Base-by-base conservation (phyloP, 2,329 filamentous ascomycete species). In the Fusarium sp. region DNA sequence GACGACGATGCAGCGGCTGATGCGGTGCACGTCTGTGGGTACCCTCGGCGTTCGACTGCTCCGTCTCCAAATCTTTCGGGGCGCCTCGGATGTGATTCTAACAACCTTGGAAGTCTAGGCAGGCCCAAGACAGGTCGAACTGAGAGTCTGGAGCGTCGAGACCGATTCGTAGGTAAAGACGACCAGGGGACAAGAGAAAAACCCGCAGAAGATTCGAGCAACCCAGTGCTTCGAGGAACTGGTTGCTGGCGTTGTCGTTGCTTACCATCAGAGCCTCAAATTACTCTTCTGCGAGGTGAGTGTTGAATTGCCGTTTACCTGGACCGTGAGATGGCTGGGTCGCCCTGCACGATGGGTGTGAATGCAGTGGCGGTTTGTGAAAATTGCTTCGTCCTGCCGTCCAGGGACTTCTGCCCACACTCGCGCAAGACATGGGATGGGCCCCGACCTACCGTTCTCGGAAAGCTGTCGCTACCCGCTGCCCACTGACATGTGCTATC, bases 21-120 rank as follows among this genome's bases (percentile, higher is more conserved):
- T 74, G 72, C 66, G 66, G 57, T 74, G 62, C 66, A 75, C 64
- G 60, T 63, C 37, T 73, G 69, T 61, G 72, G 72, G 60, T 72
- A 74, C 72, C 60, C 66, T 56, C 37, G 43, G 45, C 20, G 61
- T 52, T 74, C 59, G 33, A 65, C 52, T 60, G 58, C 47, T 54
- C 62, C 58, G 52, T 68, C 60, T 70, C 60, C 40, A 38, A 68
- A 70, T 66, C 54, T 69, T 37, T 50, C 63, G 38, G 54, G 59
- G 43, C 59, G 37, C 61, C 33, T 68, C 57, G 35, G 54, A 60
- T 14, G 45, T 69, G 58, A 35, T 12, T 63, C 57, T 63, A 50
- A 57, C 50, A 52, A 65, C 20, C 35, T 54, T 54, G 50, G 50
- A 54, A 54, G n/a, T 54, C 47, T 40, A 56, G n/a, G 33, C 56